Conservation (phyloP, 2,329 filamentous ascomycete species). For the Neonectria hederae region DNA sequence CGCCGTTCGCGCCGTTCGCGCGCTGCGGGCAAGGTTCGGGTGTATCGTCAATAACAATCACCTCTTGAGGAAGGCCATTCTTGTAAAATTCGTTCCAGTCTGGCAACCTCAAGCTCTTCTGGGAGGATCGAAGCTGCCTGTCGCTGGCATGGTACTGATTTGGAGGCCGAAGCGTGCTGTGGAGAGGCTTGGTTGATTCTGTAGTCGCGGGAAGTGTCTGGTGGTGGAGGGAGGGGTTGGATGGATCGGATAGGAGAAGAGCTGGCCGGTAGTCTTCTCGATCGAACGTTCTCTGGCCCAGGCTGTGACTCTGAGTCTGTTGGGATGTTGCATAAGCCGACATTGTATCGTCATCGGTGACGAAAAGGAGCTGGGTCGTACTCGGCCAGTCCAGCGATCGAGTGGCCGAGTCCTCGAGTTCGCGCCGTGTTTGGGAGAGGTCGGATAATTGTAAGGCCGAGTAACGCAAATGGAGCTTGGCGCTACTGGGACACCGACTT, state of each 20-base stretch:
- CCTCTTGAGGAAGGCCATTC: constrained; percentile 83
- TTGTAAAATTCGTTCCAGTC: constrained; percentile 86
- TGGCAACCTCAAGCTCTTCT: constrained; percentile 50
- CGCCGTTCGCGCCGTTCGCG: background rate
- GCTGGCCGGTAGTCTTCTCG: constrained; percentile 1
- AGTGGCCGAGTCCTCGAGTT: background rate
- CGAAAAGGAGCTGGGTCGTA: background rate
- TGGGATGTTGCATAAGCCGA: background rate
- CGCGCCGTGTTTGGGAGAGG: background rate
- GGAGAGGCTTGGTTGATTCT: background rate
- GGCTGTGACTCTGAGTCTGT: background rate
- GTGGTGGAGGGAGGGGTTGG: constrained; percentile 2
- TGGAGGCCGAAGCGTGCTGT: background rate
- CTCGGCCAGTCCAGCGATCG: background rate
- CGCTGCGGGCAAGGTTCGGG: constrained; percentile 58
- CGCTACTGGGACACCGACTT: background rate
- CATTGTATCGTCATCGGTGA: constrained; percentile 1
- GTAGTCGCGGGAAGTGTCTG: background rate
- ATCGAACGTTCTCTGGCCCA: background rate
- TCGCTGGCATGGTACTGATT: background rate
- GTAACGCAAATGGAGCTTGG: background rate
- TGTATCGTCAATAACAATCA: constrained; percentile 84
- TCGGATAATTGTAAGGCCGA: constrained; percentile 1
- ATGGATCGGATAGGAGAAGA: background rate
- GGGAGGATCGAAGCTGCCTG: background rate